Evolutionary conservation across 2,329 filamentous ascomycete genomes (phyloP).

Genomic region (Diaporthe batatas): DNA sequence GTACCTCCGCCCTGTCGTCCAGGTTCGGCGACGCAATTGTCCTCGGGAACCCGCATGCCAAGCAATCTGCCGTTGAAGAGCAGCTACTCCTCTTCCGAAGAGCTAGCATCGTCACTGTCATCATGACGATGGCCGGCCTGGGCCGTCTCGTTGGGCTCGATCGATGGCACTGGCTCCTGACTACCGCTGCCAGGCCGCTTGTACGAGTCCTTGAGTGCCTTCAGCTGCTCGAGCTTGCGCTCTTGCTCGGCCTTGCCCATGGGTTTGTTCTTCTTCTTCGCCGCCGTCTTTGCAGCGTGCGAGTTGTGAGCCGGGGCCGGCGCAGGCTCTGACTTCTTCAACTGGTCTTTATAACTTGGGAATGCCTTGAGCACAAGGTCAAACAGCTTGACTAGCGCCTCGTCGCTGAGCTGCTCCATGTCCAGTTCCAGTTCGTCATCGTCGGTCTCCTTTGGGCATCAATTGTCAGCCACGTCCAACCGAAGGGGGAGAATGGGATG

Average conservation of each 20-base stretch:
- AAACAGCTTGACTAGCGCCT: conserved; percentile 67
- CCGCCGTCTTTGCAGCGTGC: conserved; percentile 53
- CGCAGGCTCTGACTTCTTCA: conserved; percentile 50
- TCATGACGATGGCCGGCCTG: conserved; percentile 33
- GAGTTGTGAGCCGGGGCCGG: conserved; percentile 42
- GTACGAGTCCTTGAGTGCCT: conserved; percentile 69
- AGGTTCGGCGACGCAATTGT: neutral
- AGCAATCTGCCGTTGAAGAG: neutral
- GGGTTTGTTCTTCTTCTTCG: conserved; percentile 81
- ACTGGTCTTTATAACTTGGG: conserved; percentile 52
- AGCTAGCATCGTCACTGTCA: conserved; percentile 68
- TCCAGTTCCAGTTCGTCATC: conserved; percentile 72
- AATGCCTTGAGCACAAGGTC: conserved; percentile 58
- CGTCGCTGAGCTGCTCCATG: conserved; percentile 68
- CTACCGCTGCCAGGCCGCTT: conserved; percentile 61
- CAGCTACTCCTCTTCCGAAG: conserved; percentile 58
- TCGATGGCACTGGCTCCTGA: conserved; percentile 58
- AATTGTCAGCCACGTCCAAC: conserved; percentile 47
- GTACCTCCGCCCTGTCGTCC: neutral
- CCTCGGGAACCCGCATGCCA: neutral
- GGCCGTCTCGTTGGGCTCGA: conserved; percentile 52
- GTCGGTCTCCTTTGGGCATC: conserved; percentile 64
- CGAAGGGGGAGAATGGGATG: neutral
- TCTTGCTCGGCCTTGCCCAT: conserved; percentile 82
- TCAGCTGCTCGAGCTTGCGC: conserved; percentile 73